phyloP scores from a whole-genome alignment of 2,329 filamentous ascomycete genomes.

The Colletotrichum sp. region DNA sequence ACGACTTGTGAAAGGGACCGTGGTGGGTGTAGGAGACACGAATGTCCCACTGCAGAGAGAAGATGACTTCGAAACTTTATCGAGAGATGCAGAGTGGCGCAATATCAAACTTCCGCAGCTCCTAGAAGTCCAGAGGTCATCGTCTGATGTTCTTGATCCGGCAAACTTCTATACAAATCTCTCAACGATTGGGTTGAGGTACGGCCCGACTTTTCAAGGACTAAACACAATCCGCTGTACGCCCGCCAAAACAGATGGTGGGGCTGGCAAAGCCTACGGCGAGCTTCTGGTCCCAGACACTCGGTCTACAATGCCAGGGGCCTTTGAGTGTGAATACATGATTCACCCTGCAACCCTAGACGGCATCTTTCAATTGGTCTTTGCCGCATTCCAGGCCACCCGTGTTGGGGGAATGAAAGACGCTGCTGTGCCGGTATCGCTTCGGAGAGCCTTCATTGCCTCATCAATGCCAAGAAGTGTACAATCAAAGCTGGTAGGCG shows the following conservation, averaged over 20 bases:
- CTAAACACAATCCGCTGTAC: conserved; percentile 26
- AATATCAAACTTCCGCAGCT: not conserved
- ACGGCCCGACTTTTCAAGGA: conserved; percentile 12
- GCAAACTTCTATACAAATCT: conserved; percentile 29
- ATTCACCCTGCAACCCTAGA: conserved; percentile 13
- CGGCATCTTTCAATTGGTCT: conserved; percentile 24
- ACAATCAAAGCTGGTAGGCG: not conserved
- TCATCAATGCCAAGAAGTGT: conserved; percentile 6
- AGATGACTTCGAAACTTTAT: conserved; percentile 24
- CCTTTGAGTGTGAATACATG: not conserved
- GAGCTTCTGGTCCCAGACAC: not conserved
- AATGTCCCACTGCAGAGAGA: conserved; percentile 24
- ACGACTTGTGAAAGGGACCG: not conserved
- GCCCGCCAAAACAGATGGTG: conserved; percentile 7
- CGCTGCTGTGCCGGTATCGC: conserved; percentile 31
- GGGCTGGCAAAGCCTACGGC: conserved; percentile 21
- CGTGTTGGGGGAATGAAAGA: conserved; percentile 29
- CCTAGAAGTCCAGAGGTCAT: not conserved
- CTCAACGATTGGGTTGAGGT: conserved; percentile 14
- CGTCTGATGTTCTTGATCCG: not conserved
- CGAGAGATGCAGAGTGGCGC: not conserved
- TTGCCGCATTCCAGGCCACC: conserved; percentile 32
- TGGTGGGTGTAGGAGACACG: not conserved
- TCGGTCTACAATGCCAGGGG: not conserved
- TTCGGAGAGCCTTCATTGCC: conserved; percentile 28